These are phyloP conservation scores for Xylaria sp. DNA, from an alignment of 2,329 filamentous ascomycete genomes.

Conservation along the genomic window DNA sequence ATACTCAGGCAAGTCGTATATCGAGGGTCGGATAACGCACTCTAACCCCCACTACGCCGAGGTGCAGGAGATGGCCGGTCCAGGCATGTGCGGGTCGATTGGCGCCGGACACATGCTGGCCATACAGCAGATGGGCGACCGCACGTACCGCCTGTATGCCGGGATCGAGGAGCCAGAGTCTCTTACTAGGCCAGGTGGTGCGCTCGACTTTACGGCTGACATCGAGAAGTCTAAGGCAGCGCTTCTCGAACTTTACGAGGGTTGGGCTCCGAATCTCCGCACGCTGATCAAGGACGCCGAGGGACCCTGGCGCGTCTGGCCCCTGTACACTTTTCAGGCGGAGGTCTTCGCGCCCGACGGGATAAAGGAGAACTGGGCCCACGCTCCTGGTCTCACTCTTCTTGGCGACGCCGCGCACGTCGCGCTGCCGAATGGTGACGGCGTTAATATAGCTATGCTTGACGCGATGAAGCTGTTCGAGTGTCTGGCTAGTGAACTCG, in stretches of 20 bases:
- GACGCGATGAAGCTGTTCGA: conserved; percentile 34
- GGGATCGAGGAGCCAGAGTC: conserved; percentile 27
- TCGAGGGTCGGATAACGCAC: conserved; percentile 26
- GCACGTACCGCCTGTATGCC: conserved; percentile 33
- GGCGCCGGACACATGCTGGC: conserved; percentile 13
- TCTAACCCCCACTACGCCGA: conserved; percentile 33
- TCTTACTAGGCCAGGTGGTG: conserved; percentile 5
- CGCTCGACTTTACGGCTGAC: conserved; percentile 27
- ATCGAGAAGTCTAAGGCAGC: conserved; percentile 11
- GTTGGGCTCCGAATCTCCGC: conserved; percentile 19
- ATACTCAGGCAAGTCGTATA: conserved; percentile 31
- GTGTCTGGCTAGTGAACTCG: conserved; percentile 17
- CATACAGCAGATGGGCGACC: conserved; percentile 30
- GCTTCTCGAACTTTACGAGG: conserved; percentile 11
- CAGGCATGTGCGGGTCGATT: conserved; percentile 10
- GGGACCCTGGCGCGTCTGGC: conserved; percentile 35
- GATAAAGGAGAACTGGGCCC: conserved; percentile 14
- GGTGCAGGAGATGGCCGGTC: conserved; percentile 18
- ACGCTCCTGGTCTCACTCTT: conserved; percentile 30
- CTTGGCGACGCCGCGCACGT: conserved; percentile 38
- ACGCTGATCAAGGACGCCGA: conserved; percentile 26
- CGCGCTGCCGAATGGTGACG: conserved; percentile 32
- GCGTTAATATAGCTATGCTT: conserved; percentile 34
- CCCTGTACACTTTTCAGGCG: conserved; percentile 23
- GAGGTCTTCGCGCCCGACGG: conserved; percentile 14